phyloP scores from a whole-genome alignment of 2,329 filamentous ascomycete genomes.

The Grosmannia clavigera region DNA sequence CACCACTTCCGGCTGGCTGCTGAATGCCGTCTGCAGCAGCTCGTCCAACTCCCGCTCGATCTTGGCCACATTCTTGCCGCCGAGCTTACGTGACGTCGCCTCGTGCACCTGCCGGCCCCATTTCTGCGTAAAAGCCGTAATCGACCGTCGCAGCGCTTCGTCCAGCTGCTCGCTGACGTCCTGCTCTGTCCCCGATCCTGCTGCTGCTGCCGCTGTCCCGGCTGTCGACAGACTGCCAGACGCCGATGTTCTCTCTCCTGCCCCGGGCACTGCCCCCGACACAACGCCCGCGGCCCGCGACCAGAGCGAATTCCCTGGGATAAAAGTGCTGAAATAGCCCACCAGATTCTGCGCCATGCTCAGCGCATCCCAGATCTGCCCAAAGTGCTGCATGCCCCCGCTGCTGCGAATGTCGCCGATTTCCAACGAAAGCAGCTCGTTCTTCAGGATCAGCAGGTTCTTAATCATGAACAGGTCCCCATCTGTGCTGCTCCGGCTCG shows the following conservation, averaged over 20 bases:
- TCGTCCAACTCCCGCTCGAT: conserved; percentile 44
- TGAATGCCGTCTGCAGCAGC: conserved; percentile 44
- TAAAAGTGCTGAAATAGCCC: conserved; percentile 45
- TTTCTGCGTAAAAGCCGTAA: conserved; percentile 49
- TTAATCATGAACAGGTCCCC: conserved; percentile 87
- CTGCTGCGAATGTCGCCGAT: conserved; percentile 56
- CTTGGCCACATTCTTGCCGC: conserved; percentile 36
- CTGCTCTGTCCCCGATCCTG: conserved; percentile 19
- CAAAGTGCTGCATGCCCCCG: conserved; percentile 45
- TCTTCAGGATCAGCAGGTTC: conserved; percentile 88
- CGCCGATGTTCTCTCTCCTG: not conserved
- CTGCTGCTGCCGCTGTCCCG: conserved; percentile 21
- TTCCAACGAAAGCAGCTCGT: conserved; percentile 90
- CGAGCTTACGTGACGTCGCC: conserved; percentile 32
- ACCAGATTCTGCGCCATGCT: conserved; percentile 41
- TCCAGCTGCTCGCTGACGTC: conserved; percentile 55
- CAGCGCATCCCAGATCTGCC: conserved; percentile 52
- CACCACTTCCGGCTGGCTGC: conserved; percentile 45
- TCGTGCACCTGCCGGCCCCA: conserved; percentile 42
- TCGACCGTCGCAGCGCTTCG: conserved; percentile 48
- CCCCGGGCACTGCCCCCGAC: not conserved
- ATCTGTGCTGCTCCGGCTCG: conserved; percentile 49
- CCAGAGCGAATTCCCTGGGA: conserved; percentile 41
- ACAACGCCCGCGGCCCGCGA: conserved; percentile 16
- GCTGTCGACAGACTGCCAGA: conserved; percentile 13